Percentiles rank a stretch among this genome's conserved stretches.
Conservation (phyloP, 345 rosid genomes). For the Linum lewisii region DNA sequence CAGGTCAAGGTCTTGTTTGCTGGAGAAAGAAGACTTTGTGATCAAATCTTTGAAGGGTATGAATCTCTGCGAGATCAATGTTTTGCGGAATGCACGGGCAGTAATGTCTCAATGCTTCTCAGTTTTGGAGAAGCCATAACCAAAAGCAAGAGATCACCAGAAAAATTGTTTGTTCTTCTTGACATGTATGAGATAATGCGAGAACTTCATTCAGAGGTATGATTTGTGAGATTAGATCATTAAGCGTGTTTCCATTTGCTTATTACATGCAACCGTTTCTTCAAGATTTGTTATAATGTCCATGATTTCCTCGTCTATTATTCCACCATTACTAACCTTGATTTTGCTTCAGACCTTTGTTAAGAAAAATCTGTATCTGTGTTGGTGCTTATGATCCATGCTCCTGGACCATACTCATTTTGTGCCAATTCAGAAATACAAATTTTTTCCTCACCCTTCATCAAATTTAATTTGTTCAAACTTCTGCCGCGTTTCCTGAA, state of each 20-base stretch:
- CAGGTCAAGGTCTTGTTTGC: conserved; percentile 93
- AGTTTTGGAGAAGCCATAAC: conserved; percentile 99
- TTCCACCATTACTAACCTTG: background rate
- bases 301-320: background rate
- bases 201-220: conserved; percentile 93
- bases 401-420: background rate
- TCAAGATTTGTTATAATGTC: background rate
- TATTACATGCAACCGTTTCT: background rate
- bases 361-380: background rate
- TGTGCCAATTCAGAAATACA: background rate
- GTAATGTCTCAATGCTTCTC: conserved; percentile 81
- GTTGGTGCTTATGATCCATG: background rate
- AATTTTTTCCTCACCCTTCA: background rate
- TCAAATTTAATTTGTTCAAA: too few species aligned
- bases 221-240: conserved; percentile 5
- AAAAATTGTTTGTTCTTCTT: conserved; percentile 91
- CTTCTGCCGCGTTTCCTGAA: background rate
- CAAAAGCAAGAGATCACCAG: conserved; percentile 95
- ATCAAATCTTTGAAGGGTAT: conserved; percentile 82
- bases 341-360: background rate
- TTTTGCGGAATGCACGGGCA: conserved; percentile 74
- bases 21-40: conserved; percentile 86
- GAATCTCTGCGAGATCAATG: conserved; percentile 87
- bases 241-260: conserved; percentile 5
- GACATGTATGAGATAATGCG: conserved; percentile 99